Percentiles rank a stretch among this genome's conserved stretches.
These are phyloP conservation scores for Phytophthora pistaciae DNA, from an alignment of 352 stramenopile species.

Conservation along the genomic window DNA sequence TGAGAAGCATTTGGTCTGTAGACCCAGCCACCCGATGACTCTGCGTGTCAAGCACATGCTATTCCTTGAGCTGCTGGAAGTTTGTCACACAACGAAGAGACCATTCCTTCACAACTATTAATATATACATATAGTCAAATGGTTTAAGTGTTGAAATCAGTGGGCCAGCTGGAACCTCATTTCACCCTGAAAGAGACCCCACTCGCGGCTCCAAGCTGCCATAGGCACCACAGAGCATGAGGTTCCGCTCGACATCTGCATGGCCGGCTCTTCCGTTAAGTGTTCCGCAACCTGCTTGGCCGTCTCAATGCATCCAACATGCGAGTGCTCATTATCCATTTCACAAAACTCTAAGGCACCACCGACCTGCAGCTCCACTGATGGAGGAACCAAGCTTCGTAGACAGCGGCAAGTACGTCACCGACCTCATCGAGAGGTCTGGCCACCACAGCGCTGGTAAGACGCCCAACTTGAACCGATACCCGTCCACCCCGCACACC, in stretches of 20 bases:
- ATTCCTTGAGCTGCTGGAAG: slow-evolving; percentile 2
- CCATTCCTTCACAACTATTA: too few species aligned
- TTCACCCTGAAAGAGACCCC: not conserved
- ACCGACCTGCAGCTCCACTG: not conserved
- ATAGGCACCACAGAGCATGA: slow-evolving; percentile 26
- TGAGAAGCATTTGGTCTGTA: slow-evolving; percentile 11
- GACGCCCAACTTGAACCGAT: slow-evolving; percentile 23
- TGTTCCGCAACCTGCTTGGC: slow-evolving; percentile 2
- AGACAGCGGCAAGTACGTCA: slow-evolving; percentile 38
- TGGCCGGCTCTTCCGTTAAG: slow-evolving; percentile 18
- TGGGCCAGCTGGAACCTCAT: slow-evolving; percentile 12
- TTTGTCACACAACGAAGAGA: slow-evolving; percentile 17
- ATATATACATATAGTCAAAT: not conserved
- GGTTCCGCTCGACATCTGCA: slow-evolving; percentile 23
- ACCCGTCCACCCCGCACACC: slow-evolving; percentile 25
- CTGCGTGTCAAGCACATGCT: slow-evolving; percentile 7
- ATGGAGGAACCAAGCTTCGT: slow-evolving; percentile 35
- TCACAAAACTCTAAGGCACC: not conserved
- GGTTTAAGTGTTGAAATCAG: slow-evolving; percentile 10
- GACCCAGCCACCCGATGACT: not conserved
- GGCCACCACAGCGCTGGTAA: slow-evolving; percentile 14
- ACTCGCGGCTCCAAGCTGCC: not conserved
- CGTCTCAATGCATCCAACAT: slow-evolving; percentile 1
- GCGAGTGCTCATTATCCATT: slow-evolving; percentile 7
- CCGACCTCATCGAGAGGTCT: slow-evolving; percentile 38